Evolutionary conservation across 2,329 filamentous ascomycete species (phyloP), one percentile per base, ranked within the genome.

Genomic region (Penicillium sp.): DNA sequence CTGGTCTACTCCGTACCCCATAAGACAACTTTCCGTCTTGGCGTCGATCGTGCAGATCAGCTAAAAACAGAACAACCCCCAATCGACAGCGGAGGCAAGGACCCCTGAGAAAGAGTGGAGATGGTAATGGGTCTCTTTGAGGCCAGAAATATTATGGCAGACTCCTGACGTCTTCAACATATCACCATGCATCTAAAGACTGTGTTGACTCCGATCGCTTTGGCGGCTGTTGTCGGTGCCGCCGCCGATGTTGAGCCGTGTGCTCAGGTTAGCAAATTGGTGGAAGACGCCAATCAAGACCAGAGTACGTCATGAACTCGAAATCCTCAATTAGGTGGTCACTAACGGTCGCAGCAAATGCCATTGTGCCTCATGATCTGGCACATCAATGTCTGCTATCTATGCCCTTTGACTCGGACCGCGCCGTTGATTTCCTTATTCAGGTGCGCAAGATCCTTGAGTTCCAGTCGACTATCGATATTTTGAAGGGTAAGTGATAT

Each of bases 401-500:
- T 13, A 72, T 72, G 66, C 69, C 69, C 9, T 70, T 72, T 49
- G 63, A 69, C 29, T 62, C 66, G 6, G 49, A 66, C 21, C 61
- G 60, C 13, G 69, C 67, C 6, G 52, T 61, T 15, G 57, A 57
- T 19, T 71, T 70, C 47, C 35, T 72, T 42, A 53, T 55, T 42
- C 65, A 71, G 29, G 65, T 59, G 31, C 58, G 61, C 23, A 72
- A 70, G 44, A 81, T 78, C 47, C 68, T 79, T 1, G 73, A 80
- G 53, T 83, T 79, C 70, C 81, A 83, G 64, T 81, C 78, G 42
- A 79, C 78, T 4, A 68, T 79, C 12, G 75, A 78, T 12, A 80
- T 77, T 65, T 74, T 83, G 36, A 81, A 81, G 60, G 31, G 67
- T 67, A 59, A 21, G 57, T 25, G 23, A 36, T 38, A 5, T 35